A percentile compares a stretch with the other conserved stretches of the same genome.
Evolutionary conservation across 2,329 filamentous ascomycete genomes (phyloP).

Genomic region (Ascochyta koolunga): DNA sequence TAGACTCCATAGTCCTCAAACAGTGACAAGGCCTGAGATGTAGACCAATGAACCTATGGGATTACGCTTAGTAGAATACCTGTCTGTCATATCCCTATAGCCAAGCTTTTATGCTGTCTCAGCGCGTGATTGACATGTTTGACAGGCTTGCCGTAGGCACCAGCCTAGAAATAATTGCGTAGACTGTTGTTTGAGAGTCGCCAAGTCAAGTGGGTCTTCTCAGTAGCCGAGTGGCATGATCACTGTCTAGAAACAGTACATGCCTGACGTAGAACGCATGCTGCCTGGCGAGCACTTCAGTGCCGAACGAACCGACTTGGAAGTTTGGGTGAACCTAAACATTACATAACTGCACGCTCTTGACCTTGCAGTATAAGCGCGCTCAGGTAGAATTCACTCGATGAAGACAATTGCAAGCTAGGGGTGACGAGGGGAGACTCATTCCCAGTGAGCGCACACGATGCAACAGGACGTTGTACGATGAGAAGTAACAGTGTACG

Average conservation of each 20-base stretch:
- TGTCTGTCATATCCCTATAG: constrained; percentile 16
- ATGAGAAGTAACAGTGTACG: not conserved
- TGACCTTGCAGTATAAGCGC: not conserved
- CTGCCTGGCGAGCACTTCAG: constrained; percentile 8
- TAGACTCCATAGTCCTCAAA: constrained; percentile 19
- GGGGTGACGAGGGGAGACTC: too few relatives aligned
- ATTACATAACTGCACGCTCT: not conserved
- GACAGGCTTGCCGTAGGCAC: constrained; percentile 23
- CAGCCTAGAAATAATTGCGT: constrained; percentile 19
- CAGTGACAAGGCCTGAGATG: constrained; percentile 19
- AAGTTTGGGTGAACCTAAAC: not conserved
- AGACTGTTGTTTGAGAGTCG: constrained; percentile 31
- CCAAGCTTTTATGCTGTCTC: constrained; percentile 29
- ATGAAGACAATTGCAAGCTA: not conserved
- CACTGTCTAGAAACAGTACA: constrained; percentile 36
- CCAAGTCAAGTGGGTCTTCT: constrained; percentile 25
- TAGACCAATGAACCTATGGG: constrained; percentile 15
- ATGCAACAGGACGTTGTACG: not conserved
- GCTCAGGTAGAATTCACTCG: not conserved
- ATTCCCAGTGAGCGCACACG: not conserved
- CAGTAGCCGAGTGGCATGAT: constrained; percentile 28
- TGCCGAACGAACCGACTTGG: constrained; percentile 12
- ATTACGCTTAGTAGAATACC: constrained; percentile 6
- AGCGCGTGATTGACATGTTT: constrained; percentile 16
- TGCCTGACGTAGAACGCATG: constrained; percentile 22